Base-by-base conservation (phyloP, 495 filamentous ascomycete species). In the Hypomontagnella submonticulosa region DNA sequence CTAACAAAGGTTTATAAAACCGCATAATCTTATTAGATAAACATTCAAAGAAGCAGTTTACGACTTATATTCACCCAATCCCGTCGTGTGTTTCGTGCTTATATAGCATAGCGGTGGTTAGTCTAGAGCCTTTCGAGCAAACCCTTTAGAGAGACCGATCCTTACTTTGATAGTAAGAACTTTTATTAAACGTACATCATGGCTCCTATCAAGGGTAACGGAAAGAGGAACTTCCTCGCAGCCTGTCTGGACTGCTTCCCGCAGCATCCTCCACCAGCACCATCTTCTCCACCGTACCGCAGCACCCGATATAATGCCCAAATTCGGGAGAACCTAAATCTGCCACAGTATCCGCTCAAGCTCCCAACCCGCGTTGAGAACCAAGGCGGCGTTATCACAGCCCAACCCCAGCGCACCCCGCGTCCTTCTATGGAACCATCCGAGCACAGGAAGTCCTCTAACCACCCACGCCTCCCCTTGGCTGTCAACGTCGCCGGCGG, bases 161-260 rank as follows among this genome's bases (percentile, higher is more conserved):
- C 18, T 46, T 54, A 13, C 49, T 61, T 61, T 19, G 41, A 61
- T 33, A 61, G 58, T 54, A 40, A 48, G 37, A 32, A 9, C 19
- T n/a, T 19, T 27, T 10, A 12, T 9, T 4, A 16, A 18, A 43
- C 47, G 7, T 2, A 48, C 15, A 48, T 32, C n/a, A 63, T 56
- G 58, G 23, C 11, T 33, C 10, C 0, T 7, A 13, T 18, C 36
- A 34, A 41, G 0, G 33, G 4, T 33, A 15, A 27, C 0, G 41
- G 12, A 10, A 4, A 44, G 4, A 11, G 44, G 12, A 18, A 27
- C 9, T 30, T 65, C 20, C 13, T 67, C 5, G 32, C 12, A 4
- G 34, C 57, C 4, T 66, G 67, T 12, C 1, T 53, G 0, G 0
- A 1, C 10, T 67, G 62, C 50, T 47, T 67, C 10, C 34, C 34